A percentile compares a stretch with the other conserved stretches of the same genome.
phyloP scores from a whole-genome alignment of 2,329 filamentous ascomycete genomes.

The Alternaria incomplexa region DNA sequence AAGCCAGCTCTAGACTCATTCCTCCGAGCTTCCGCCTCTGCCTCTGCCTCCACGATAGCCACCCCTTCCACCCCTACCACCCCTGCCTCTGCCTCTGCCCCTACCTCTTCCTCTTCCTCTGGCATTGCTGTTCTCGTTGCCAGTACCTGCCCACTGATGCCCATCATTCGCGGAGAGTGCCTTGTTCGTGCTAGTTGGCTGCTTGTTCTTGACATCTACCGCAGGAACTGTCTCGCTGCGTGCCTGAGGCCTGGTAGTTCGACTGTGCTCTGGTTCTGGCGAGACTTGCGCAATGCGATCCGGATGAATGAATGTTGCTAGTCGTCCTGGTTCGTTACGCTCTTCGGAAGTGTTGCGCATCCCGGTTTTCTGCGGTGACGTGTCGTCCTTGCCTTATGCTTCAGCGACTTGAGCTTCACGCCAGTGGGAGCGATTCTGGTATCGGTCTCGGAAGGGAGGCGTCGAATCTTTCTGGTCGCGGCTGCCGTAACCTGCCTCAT shows the following conservation, averaged over 20 bases:
- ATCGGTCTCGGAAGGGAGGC: neutral
- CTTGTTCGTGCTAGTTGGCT: neutral
- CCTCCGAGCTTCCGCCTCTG: neutral
- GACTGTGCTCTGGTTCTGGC: neutral
- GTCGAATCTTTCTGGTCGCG: neutral
- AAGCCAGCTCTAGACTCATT: neutral
- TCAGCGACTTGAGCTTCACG: neutral
- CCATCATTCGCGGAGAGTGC: neutral
- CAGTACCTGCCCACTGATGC: neutral
- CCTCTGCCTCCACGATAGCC: neutral
- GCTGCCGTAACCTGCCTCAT: neutral
- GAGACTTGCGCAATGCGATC: neutral
- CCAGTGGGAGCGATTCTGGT: neutral
- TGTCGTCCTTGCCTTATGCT: neutral
- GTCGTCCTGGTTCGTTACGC: neutral
- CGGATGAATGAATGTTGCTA: neutral
- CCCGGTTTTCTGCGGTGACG: neutral
- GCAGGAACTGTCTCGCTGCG: neutral
- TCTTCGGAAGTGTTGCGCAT: neutral
- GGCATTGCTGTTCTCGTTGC: neutral
- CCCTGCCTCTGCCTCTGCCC: neutral
- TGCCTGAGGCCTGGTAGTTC: neutral
- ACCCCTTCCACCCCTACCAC: neutral
- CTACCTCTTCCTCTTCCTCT: neutral
- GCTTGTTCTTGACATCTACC: neutral